phyloP scores from a whole-genome alignment of 768 basidiomycete genomes.

The Boletus fagicola region DNA sequence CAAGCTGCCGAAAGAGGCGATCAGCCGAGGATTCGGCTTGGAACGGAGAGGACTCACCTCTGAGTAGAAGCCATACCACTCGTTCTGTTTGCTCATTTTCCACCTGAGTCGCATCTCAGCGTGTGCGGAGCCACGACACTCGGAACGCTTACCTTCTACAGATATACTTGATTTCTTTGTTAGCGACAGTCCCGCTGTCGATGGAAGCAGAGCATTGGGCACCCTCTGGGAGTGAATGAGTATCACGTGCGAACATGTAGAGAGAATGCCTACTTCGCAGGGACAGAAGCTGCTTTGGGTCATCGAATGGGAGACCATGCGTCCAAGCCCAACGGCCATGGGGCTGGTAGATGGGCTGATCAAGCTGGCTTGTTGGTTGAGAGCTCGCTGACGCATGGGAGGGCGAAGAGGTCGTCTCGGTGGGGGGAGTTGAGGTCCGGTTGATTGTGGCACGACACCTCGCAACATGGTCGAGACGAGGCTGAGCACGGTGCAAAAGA shows the following conservation, averaged over 20 bases:
- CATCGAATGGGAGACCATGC: constrained; percentile 24
- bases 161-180: constrained; percentile 33
- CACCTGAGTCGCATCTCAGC: constrained; percentile 28
- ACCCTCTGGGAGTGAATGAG: constrained; percentile 29
- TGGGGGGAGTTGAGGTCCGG: constrained; percentile 19
- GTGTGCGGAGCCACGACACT: background rate
- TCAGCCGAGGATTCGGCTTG: constrained; percentile 11
- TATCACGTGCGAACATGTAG: background rate
- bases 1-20: constrained; percentile 39
- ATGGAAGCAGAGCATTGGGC: constrained; percentile 38
- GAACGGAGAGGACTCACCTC: constrained; percentile 32
- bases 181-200: constrained; percentile 33
- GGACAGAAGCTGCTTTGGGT: constrained; percentile 28
- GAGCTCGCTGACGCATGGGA: background rate
- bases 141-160: constrained; percentile 35
- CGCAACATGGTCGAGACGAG: constrained; percentile 19
- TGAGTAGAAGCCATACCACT: constrained; percentile 41
- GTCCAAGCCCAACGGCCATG: constrained; percentile 36
- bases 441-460: constrained; percentile 30
- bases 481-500: constrained; percentile 11
- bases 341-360: constrained; percentile 31
- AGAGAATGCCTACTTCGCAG: constrained; percentile 23
- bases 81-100: constrained; percentile 30
- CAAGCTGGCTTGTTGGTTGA: constrained; percentile 5
- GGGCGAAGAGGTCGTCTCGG: background rate